A percentile compares a stretch with the other conserved stretches of the same genome.
phyloP scores from a whole-genome alignment of 2,329 filamentous ascomycete genomes.

The Penicillium janthinellum region DNA sequence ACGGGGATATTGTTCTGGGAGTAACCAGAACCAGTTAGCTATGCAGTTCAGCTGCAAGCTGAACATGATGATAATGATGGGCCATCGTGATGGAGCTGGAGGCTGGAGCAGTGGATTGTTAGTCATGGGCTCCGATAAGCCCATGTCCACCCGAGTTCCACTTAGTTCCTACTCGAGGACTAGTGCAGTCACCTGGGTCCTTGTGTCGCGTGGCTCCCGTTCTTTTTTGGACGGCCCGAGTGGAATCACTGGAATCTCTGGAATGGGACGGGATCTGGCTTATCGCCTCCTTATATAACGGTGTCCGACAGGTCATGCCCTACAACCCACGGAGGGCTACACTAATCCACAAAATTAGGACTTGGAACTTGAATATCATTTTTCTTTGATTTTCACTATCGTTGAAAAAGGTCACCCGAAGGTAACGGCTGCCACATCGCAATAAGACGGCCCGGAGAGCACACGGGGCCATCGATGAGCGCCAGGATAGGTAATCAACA shows the following conservation, averaged over 20 bases:
- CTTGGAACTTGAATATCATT: background rate
- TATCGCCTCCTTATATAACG: background rate
- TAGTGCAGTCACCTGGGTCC: background rate
- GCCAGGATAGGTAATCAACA: slow-evolving; percentile 27
- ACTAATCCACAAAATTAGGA: background rate
- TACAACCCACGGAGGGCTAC: background rate
- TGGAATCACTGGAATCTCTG: background rate
- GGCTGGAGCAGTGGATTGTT: background rate
- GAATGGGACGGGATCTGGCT: background rate
- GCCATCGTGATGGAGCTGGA: background rate
- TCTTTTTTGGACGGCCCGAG: background rate
- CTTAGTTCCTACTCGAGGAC: no score
- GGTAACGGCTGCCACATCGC: slow-evolving; percentile 42
- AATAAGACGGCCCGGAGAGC: slow-evolving; percentile 3
- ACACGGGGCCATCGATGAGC: slow-evolving; percentile 30
- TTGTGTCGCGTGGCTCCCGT: background rate
- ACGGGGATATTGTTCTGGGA: no score
- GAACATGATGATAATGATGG: no score
- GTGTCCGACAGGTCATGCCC: no score
- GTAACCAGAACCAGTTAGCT: no score
- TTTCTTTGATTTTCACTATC: slow-evolving; percentile 3
- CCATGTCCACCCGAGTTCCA: no score
- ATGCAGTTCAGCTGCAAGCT: no score
- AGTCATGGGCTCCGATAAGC: slow-evolving; percentile 1
- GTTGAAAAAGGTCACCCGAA: slow-evolving; percentile 29